A percentile compares a stretch with the other conserved stretches of the same genome.
phyloP scores from a whole-genome alignment of 306 rosid genomes.

The Astragalus glycyphyllos region DNA sequence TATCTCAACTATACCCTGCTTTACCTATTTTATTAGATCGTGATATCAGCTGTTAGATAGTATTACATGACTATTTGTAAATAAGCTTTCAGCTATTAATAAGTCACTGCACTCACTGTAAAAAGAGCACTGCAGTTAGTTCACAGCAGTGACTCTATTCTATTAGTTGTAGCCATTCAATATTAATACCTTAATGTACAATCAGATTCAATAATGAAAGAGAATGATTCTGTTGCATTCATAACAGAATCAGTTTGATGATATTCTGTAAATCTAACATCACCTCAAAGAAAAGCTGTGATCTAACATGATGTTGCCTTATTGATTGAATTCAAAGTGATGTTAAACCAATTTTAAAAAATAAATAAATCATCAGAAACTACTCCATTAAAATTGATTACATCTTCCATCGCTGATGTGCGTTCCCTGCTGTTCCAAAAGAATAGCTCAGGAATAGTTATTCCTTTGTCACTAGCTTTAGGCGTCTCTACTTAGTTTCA shows the following conservation, averaged over 20 bases:
- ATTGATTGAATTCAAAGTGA: not conserved
- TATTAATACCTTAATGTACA: too few relatives aligned
- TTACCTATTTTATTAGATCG: not conserved
- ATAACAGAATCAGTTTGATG: too few relatives aligned
- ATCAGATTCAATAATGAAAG: too few relatives aligned
- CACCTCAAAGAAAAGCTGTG: not conserved
- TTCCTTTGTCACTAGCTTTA: slow-evolving; percentile 7
- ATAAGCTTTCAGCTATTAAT: too few relatives aligned
- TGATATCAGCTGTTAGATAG: slow-evolving; percentile 8
- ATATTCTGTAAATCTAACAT: too few relatives aligned
- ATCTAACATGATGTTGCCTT: not conserved
- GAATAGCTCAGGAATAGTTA: slow-evolving; percentile 1
- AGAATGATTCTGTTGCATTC: too few relatives aligned
- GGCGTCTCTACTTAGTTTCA: slow-evolving; percentile 12
- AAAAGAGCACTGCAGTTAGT: too few relatives aligned
- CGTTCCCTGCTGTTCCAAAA: slow-evolving; percentile 19
- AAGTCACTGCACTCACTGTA: too few relatives aligned
- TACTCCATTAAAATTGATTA: not conserved
- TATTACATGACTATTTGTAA: too few relatives aligned
- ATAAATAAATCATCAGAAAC: not conserved
- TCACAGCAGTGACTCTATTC: too few relatives aligned
- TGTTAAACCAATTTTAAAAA: not conserved
- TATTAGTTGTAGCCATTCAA: too few relatives aligned
- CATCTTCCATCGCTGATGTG: slow-evolving; percentile 20
- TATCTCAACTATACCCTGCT: slow-evolving; percentile 33